These are phyloP conservation scores for Cladosporium oxysporum DNA, from an alignment of 2,329 filamentous ascomycete species.

Conservation along the genomic window DNA sequence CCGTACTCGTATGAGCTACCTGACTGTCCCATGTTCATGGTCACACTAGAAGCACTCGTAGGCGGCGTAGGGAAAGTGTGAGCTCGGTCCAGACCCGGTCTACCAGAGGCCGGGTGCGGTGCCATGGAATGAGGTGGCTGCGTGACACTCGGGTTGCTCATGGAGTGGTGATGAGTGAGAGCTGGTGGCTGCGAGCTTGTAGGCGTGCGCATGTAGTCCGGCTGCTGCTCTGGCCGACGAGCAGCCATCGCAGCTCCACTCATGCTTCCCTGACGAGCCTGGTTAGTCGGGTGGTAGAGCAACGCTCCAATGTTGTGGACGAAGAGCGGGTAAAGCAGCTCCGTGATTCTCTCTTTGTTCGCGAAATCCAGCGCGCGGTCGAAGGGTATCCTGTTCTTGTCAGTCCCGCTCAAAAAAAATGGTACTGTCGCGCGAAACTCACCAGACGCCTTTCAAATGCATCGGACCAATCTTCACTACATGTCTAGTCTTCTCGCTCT, in stretches of 20 bases:
- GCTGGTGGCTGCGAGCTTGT: slow-evolving; percentile 64
- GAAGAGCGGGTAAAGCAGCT: slow-evolving; percentile 90
- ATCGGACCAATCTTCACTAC: slow-evolving; percentile 99
- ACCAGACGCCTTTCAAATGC: slow-evolving; percentile 98
- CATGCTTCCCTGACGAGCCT: slow-evolving; percentile 71
- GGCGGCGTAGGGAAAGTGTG: slow-evolving; percentile 94
- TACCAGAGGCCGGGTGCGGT: slow-evolving; percentile 56
- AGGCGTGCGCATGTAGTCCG: slow-evolving; percentile 60
- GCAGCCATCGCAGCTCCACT: slow-evolving; percentile 67
- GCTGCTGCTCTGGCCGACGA: slow-evolving; percentile 65
- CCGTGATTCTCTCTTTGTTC: slow-evolving; percentile 99
- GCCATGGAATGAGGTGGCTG: slow-evolving; percentile 68
- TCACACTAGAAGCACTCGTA: slow-evolving; percentile 83
- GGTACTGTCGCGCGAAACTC: slow-evolving; percentile 42
- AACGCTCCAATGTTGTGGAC: slow-evolving; percentile 95
- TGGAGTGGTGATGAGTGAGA: slow-evolving; percentile 69
- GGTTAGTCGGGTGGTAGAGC: slow-evolving; percentile 90
- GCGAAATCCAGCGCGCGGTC: slow-evolving; percentile 97
- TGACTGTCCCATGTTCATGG: slow-evolving; percentile 70
- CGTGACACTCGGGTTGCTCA: slow-evolving; percentile 64
- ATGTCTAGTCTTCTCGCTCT: slow-evolving; percentile 94
- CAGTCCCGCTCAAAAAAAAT: slow-evolving; percentile 13
- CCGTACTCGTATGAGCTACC: slow-evolving; percentile 80
- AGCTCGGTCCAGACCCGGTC: slow-evolving; percentile 78
- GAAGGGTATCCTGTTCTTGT: slow-evolving; percentile 79